These are phyloP conservation scores for Colletotrichum lindemuthianum DNA, from an alignment of 2,329 filamentous ascomycete species.

Conservation along the genomic window DNA sequence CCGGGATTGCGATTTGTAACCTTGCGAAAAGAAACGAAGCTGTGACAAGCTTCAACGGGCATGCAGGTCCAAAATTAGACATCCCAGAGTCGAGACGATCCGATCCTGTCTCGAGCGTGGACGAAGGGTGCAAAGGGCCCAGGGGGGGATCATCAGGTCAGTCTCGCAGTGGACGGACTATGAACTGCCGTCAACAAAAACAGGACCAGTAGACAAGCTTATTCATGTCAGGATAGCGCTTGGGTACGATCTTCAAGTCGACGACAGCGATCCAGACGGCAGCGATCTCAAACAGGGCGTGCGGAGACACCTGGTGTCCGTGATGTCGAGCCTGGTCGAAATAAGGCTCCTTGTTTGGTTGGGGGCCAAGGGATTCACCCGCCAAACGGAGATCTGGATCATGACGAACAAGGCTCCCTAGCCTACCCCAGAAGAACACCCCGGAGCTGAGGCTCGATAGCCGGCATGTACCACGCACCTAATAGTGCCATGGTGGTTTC, in stretches of 20 bases:
- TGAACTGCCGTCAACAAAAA: not conserved
- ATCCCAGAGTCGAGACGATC: constrained; percentile 27
- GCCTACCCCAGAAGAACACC: no score
- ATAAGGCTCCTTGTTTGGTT: not conserved
- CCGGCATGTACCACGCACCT: no score
- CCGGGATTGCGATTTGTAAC: not conserved
- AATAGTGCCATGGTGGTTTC: no score
- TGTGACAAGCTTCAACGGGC: constrained; percentile 15
- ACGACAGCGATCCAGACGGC: not conserved
- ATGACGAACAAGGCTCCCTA: no score
- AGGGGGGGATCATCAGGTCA: constrained; percentile 9
- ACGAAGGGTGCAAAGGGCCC: not conserved
- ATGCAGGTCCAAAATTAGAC: constrained; percentile 25
- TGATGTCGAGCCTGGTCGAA: not conserved
- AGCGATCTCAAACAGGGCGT: constrained; percentile 12
- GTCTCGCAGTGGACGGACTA: constrained; percentile 1
- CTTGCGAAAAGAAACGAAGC: constrained; percentile 4
- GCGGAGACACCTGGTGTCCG: constrained; percentile 3
- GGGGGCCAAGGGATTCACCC: not conserved
- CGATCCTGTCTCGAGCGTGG: constrained; percentile 10
- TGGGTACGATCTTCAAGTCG: not conserved
- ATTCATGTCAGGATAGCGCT: constrained; percentile 24
- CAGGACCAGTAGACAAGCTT: constrained; percentile 28
- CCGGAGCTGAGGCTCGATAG: no score
- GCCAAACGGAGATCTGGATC: no score